A percentile compares a stretch with the other conserved stretches of the same genome.
These are phyloP conservation scores for Leccinum fallax DNA, from an alignment of 1,284 basidiomycete species.

Conservation along the genomic window DNA sequence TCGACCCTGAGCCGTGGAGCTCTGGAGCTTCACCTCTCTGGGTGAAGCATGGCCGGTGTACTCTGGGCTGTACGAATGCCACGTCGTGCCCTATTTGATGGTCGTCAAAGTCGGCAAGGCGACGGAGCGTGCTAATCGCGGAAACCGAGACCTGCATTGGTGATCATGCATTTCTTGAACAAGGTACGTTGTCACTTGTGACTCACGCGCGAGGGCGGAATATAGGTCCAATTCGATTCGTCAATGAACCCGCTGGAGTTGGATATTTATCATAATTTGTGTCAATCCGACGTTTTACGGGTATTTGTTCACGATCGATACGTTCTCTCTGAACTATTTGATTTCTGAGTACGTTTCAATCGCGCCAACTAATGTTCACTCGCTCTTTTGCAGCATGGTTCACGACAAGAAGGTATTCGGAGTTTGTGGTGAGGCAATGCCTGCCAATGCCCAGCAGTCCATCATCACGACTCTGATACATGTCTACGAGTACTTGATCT, in stretches of 20 bases:
- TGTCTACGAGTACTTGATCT: too few relatives aligned
- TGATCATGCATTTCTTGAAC: slow-evolving; percentile 98
- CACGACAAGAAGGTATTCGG: too few relatives aligned
- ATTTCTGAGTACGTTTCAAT: too few relatives aligned
- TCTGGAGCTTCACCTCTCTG: slow-evolving; percentile 87
- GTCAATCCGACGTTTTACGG: slow-evolving; percentile 99
- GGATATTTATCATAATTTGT: slow-evolving; percentile 99
- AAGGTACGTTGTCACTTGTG: slow-evolving; percentile 29
- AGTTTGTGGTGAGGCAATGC: too few relatives aligned
- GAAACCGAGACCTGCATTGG: slow-evolving; percentile 97
- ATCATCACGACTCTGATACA: too few relatives aligned
- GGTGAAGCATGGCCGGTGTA: slow-evolving; percentile 99
- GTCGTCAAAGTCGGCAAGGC: slow-evolving; percentile 98
- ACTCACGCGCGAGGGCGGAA: too few relatives aligned
- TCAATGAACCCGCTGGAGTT: slow-evolving; percentile 97
- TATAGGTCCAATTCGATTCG: slow-evolving; percentile 90
- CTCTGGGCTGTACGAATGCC: slow-evolving; percentile 90
- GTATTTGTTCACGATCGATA: slow-evolving; percentile 65
- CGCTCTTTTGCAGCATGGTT: too few relatives aligned
- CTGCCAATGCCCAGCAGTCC: too few relatives aligned
- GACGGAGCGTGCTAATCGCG: slow-evolving; percentile 93
- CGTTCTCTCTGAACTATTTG: too few relatives aligned
- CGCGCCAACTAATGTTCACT: too few relatives aligned
- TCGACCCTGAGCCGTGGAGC: slow-evolving; percentile 82
- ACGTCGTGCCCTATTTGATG: slow-evolving; percentile 96